Base-by-base conservation (phyloP, 441 rosid genomes). In the Bocquillonia castaneifolia region DNA sequence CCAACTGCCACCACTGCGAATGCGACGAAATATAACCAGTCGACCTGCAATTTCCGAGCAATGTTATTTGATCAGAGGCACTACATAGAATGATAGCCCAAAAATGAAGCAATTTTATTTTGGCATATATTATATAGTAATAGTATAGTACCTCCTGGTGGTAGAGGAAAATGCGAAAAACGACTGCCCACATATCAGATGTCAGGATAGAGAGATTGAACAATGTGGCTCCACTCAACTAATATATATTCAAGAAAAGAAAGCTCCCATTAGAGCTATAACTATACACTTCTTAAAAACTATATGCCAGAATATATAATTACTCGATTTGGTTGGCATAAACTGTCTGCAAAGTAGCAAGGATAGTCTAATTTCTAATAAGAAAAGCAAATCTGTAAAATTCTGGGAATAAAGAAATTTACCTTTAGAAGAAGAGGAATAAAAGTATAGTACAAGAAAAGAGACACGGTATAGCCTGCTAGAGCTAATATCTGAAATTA, bases 171-270 rank as follows among this genome's bases (percentile, higher is more conserved):
- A 84, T 75, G 66, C 86, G 82, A 63, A 85, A 0, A 1, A 80
- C 64, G 14, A 88, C 91, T 1, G 84, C 93, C 93, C 93, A 88
- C 91, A 84, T 88, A 54, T 88, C 85, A 25, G 85, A 72, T 2
- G 89, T 81, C 40, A 83, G 89, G 54, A 84, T 37, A 1, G 93
- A 86, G 18, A 88, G 85, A 64, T 81, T 88, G 75, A 82, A 84
- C 84, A 85, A 71, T 40, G 90, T 66, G 5, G 93, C 83, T 72
- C 87, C 93, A 56, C 89, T 72, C 76, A 77, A 53, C 88, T 83
- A n/a, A n/a, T n/a, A n/a, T n/a, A n/a, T n/a, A n/a, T n/a, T n/a
- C n/a, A n/a, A n/a, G n/a, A 36, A 17, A 2, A 6, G 1, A 14
- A 22, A 22, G 50, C 2, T 28, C 20, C 23, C 31, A 40, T 25